Evolutionary conservation across 2,329 filamentous ascomycete species (phyloP).

Genomic region (Aspergillus calidoustus): DNA sequence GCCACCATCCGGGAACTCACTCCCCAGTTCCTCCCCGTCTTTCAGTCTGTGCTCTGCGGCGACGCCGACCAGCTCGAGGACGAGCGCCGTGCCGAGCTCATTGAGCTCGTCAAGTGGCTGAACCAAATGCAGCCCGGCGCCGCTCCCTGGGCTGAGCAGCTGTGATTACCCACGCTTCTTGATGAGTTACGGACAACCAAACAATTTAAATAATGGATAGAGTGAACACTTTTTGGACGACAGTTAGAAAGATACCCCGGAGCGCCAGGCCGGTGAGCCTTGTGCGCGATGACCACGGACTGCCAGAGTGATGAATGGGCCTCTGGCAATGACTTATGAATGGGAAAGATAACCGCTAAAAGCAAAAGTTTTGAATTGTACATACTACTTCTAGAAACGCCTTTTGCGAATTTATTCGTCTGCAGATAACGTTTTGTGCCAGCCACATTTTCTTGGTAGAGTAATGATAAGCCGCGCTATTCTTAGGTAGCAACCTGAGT

Average conservation of each 20-base stretch:
- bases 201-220: slow-evolving; percentile 22
- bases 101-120: slow-evolving; percentile 54
- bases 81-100: slow-evolving; percentile 51
- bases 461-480: slow-evolving; percentile 10
- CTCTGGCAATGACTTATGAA: slow-evolving; percentile 38
- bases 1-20: slow-evolving; percentile 51
- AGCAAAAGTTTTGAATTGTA: slow-evolving; percentile 23
- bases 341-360: slow-evolving; percentile 21
- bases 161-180: slow-evolving; percentile 28
- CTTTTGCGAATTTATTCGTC: slow-evolving; percentile 1
- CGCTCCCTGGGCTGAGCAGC: slow-evolving; percentile 46
- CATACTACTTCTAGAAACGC: slow-evolving; percentile 16
- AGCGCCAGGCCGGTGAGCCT: slow-evolving; percentile 14
- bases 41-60: slow-evolving; percentile 52
- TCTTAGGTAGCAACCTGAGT: background rate
- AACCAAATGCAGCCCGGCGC: slow-evolving; percentile 50
- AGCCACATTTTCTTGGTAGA: background rate
- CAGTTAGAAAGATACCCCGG: slow-evolving; percentile 27
- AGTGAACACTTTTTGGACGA: slow-evolving; percentile 22
- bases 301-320: slow-evolving; percentile 22
- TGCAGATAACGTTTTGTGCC: background rate
- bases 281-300: slow-evolving; percentile 19
- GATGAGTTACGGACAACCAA: slow-evolving; percentile 22
- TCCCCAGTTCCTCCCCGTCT: slow-evolving; percentile 51
- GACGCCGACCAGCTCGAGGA: slow-evolving; percentile 54